Percentiles rank a stretch among this genome's conserved stretches.
phyloP scores from a whole-genome alignment of 805 yeast species.

The Suhomyces xylopsoci region DNA sequence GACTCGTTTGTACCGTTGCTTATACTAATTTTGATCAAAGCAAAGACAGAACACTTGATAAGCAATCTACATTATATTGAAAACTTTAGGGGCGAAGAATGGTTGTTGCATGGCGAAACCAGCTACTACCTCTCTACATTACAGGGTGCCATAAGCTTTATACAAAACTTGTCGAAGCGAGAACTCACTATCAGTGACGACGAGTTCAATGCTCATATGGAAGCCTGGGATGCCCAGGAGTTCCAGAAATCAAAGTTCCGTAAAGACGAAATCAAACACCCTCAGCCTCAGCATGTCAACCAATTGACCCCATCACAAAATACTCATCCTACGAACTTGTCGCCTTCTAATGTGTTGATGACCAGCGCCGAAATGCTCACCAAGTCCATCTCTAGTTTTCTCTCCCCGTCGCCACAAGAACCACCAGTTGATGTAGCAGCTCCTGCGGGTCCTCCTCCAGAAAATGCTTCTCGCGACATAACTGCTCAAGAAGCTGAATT shows the following conservation, averaged over 20 bases:
- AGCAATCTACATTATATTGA: constrained; percentile 85
- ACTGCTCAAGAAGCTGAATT: background rate
- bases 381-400: constrained; percentile 44
- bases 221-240: constrained; percentile 44
- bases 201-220: constrained; percentile 56
- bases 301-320: background rate
- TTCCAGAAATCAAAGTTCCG: constrained; percentile 13
- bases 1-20: constrained; percentile 90
- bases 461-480: background rate
- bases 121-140: constrained; percentile 89
- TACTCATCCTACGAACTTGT: constrained; percentile 13
- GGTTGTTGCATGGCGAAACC: constrained; percentile 77
- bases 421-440: background rate
- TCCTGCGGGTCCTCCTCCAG: constrained; percentile 1
- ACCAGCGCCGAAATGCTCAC: constrained; percentile 51
- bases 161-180: constrained; percentile 55
- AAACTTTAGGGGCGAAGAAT: constrained; percentile 71
- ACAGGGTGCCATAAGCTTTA: constrained; percentile 82
- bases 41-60: constrained; percentile 60
- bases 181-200: constrained; percentile 60
- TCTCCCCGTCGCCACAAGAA: constrained; percentile 35
- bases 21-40: constrained; percentile 71
- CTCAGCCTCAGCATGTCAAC: constrained; percentile 17
- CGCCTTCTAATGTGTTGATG: constrained; percentile 38
- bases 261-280: constrained; percentile 9